A percentile compares a stretch with the other conserved stretches of the same genome.
Evolutionary conservation across 176 grass and related monocot species (phyloP).

Genomic region (Phyllostachys edulis): DNA sequence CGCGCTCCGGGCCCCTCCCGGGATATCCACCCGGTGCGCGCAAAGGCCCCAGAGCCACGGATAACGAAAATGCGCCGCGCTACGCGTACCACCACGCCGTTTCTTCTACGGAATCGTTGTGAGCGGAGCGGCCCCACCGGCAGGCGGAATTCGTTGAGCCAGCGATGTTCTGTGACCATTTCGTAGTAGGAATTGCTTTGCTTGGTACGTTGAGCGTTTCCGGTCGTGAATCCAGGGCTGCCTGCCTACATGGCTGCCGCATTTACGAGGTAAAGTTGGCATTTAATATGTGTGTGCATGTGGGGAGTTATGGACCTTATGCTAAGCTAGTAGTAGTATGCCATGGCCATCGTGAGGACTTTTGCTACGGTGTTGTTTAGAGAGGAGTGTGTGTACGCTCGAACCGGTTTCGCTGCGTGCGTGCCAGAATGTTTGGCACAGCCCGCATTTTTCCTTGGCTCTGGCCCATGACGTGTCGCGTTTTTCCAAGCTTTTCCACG

Average conservation of each 20-base stretch:
- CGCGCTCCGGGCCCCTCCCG: neutral
- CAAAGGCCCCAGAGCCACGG: neutral
- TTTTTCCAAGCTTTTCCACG: neutral
- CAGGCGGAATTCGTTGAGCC: neutral
- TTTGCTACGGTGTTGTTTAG: neutral
- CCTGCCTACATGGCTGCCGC: neutral
- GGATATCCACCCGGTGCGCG: neutral
- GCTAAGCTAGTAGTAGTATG: neutral
- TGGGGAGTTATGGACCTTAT: neutral
- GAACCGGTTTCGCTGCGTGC: neutral
- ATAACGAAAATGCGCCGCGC: neutral
- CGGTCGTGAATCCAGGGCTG: too few relatives aligned
- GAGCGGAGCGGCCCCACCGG: neutral
- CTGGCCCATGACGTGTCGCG: slow-evolving; percentile 22
- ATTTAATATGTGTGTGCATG: neutral
- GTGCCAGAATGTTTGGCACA: slow-evolving; percentile 15
- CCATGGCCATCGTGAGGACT: neutral
- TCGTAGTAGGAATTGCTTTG: too few relatives aligned
- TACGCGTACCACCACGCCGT: neutral
- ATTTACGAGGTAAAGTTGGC: neutral
- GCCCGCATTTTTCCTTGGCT: neutral
- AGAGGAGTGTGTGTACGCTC: too few relatives aligned
- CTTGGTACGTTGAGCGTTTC: neutral
- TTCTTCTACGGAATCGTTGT: too few relatives aligned
- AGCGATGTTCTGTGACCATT: neutral